Evolutionary conservation across 2,329 filamentous ascomycete genomes (phyloP).

Genomic region (Fusarium sambucinum): DNA sequence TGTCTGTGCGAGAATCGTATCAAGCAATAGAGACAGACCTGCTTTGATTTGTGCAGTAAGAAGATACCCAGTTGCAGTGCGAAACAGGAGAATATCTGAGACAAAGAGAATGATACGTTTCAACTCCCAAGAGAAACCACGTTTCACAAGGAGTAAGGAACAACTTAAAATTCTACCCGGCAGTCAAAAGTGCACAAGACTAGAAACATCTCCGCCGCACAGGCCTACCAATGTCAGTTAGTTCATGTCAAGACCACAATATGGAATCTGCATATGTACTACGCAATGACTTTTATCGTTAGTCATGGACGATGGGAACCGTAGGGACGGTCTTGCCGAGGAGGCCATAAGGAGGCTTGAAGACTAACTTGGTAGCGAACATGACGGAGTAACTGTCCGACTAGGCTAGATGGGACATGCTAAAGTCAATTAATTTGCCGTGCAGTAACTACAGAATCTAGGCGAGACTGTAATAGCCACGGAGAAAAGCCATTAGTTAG

Average conservation of each 20-base stretch:
- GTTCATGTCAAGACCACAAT: neutral
- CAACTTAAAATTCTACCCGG: neutral
- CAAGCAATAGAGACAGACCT: too few relatives aligned
- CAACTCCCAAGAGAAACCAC: constrained; percentile 31
- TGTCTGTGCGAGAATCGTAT: too few relatives aligned
- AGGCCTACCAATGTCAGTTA: neutral
- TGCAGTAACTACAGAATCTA: neutral
- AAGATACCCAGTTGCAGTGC: neutral
- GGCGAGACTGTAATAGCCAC: constrained; percentile 11
- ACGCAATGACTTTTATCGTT: constrained; percentile 18
- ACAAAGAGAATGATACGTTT: constrained; percentile 33
- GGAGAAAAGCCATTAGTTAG: neutral
- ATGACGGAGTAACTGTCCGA: constrained; percentile 33
- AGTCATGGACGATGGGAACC: constrained; percentile 26
- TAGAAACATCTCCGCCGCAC: neutral
- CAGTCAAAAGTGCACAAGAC: neutral
- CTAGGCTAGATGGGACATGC: constrained; percentile 18
- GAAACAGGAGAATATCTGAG: constrained; percentile 17
- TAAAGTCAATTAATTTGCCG: constrained; percentile 18
- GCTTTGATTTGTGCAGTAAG: neutral
- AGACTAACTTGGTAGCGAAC: constrained; percentile 27
- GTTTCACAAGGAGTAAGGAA: neutral
- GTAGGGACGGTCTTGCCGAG: constrained; percentile 29
- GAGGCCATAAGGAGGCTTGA: constrained; percentile 24
- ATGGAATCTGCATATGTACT: neutral